Evolutionary conservation across 2,329 filamentous ascomycete species (phyloP).

Genomic region (Botrytis paeoniae): DNA sequence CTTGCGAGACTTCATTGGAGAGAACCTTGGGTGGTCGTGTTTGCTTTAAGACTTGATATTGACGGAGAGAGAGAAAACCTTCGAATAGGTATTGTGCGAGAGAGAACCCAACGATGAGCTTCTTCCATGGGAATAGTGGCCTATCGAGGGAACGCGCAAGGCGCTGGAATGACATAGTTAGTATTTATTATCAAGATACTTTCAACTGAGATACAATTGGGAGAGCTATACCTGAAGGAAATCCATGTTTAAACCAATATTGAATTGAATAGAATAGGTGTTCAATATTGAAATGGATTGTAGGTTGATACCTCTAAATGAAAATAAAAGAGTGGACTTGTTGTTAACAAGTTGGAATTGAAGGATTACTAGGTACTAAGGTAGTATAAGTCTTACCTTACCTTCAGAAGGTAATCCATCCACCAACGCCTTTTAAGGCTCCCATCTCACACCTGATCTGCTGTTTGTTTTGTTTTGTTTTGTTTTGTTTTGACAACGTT

Average conservation of each 20-base stretch:
- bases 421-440: conserved; percentile 2
- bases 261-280: neutral
- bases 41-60: conserved; percentile 81
- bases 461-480: neutral
- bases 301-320: neutral
- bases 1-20: conserved; percentile 79
- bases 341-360: neutral
- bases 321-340: conserved; percentile 6
- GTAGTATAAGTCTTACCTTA: neutral
- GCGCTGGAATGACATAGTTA: conserved; percentile 47
- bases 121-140: conserved; percentile 96
- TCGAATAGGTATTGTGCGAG: conserved; percentile 89
- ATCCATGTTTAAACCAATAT: conserved; percentile 35
- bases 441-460: neutral
- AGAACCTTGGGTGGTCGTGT: conserved; percentile 82
- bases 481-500: neutral
- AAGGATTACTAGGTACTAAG: neutral
- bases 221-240: conserved; percentile 36
- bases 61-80: conserved; percentile 81
- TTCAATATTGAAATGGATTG: neutral
- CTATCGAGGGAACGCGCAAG: conserved; percentile 85
- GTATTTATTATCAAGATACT: conserved; percentile 5
- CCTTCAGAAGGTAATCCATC: neutral
- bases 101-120: conserved; percentile 90
- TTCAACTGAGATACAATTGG: neutral